Evolutionary conservation across 495 filamentous ascomycete genomes (phyloP), one percentile per base, ranked within the genome.

Genomic region (Cryomyces antarcticus): DNA sequence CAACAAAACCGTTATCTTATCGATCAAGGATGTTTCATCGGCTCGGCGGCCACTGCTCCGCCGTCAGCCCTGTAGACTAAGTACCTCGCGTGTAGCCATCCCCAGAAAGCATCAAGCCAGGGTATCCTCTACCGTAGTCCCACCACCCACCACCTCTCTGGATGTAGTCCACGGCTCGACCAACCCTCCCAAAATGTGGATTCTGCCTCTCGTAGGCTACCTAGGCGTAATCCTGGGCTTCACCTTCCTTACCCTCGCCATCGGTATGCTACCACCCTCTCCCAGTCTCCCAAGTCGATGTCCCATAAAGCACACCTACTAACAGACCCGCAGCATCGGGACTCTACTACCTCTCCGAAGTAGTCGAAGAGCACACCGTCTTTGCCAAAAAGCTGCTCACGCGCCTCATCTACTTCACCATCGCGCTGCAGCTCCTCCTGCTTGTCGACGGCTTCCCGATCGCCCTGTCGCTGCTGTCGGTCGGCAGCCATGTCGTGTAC

Each of bases 291-390:
- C 30, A 6, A 5, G 7, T 10, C 9, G 17, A 31, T 3, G 2
- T 28, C 40, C 12, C 17, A 13, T 46, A 39, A 28, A 45, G 7
- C 42, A 49, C 28, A 50, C 30, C 6, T 31, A 3, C 28, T 24
- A 24, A 24, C 17, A 24, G 17, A 2, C 17, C 44, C 35, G 48
- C 53, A 93, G 89, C 89, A 31, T 93, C 85, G 24, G 92, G 92
- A 28, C 76, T 97, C 24, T 96, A 97, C 66, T 97, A 97, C 58
- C 80, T 97, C 39, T 95, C 89, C 2, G 89, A 97, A 61, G 71
- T 95, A 7, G 89, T 97, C 41, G 92, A 97, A 62, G 89, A 97
- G 55, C 88, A 96, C 56, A 96, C 86, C 7, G 88, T 96, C 7
- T 58, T 92, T 38, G 80, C 87, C 13, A 87, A 93, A 55, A 81